Evolutionary conservation across 2,329 filamentous ascomycete species (phyloP), one percentile per base, ranked within the genome.

Genomic region (Penicillium sp.): DNA sequence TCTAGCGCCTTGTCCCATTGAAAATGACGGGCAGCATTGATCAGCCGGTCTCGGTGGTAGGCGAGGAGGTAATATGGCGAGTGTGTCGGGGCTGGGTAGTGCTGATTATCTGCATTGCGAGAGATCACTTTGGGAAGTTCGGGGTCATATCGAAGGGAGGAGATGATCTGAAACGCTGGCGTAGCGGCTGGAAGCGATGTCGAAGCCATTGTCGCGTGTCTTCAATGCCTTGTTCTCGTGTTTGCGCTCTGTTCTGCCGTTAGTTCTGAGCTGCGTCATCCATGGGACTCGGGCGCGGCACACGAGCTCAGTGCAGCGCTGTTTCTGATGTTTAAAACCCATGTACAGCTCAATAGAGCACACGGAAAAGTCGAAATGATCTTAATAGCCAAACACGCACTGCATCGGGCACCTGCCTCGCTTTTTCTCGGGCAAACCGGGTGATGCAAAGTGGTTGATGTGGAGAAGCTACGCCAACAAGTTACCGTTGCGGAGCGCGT

Each of bases 1-100:
- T 62, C 55, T 14, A 71, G 48, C 15, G 76, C 75, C n/a, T 67
- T 54, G 5, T 62, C 31, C 78, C 83, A 84, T 45, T 78, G 71
- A 66, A 84, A 82, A 64, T 82, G 76, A 62, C 78, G 70, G 25
- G 83, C 81, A 45, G 83, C 80, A 68, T 80, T 83, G n/a, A 92
- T 80, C 72, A 96, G 84, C 55, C 92, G 88, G 72, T 93, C 89
- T 48, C 87, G 85, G 73, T 96, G 92, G 66, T 88, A 88, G 59
- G 87, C 82, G 15, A 95, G 83, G 83, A 96, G 91, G 75, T 96
- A 96, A 67, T 91, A 88, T 0, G 88, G 84, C 8, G 86, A 90
- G 6, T 72, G 73, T 37, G 70, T 67, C 56, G 75, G 74, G 60
- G 67, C 59, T 10, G 79, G 75, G 38, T 81, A 75, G 58, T 62